Conservation (phyloP, 768 basidiomycete genomes). For the Leccinum truebloodii region DNA sequence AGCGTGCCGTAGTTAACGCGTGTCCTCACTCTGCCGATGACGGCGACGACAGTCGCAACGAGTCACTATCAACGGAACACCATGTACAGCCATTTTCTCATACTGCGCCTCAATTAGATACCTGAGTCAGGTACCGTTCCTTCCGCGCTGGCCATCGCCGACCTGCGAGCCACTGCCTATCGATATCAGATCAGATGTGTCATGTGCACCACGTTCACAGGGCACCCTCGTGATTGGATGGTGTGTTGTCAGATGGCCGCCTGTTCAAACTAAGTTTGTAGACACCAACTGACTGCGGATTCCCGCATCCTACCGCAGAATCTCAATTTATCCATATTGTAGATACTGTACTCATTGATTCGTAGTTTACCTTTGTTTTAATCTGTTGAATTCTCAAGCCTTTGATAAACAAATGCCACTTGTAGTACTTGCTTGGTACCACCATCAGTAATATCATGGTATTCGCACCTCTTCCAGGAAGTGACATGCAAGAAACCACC, state of each 20-base stretch:
- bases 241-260: neutral
- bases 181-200: constrained; percentile 16
- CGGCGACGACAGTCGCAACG: neutral
- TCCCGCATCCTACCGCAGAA: neutral
- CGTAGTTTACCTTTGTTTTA: constrained; percentile 22
- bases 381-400: constrained; percentile 28
- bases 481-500: constrained; percentile 34
- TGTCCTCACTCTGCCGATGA: constrained; percentile 14
- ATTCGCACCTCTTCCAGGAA: constrained; percentile 31
- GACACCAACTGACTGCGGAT: constrained; percentile 5
- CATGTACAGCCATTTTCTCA: constrained; percentile 13
- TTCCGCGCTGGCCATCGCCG: constrained; percentile 25
- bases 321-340: neutral
- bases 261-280: constrained; percentile 11
- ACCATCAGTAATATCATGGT: constrained; percentile 32
- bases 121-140: constrained; percentile 7
- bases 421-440: neutral
- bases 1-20: constrained; percentile 9
- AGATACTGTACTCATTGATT: neutral
- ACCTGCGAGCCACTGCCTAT: constrained; percentile 10
- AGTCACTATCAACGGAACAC: neutral
- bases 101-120: constrained; percentile 15
- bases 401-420: constrained; percentile 25
- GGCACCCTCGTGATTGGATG: constrained; percentile 10
- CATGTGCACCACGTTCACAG: constrained; percentile 9